Conservation (phyloP, 2,329 filamentous ascomycete species). For the Tolypocladium amazonense region DNA sequence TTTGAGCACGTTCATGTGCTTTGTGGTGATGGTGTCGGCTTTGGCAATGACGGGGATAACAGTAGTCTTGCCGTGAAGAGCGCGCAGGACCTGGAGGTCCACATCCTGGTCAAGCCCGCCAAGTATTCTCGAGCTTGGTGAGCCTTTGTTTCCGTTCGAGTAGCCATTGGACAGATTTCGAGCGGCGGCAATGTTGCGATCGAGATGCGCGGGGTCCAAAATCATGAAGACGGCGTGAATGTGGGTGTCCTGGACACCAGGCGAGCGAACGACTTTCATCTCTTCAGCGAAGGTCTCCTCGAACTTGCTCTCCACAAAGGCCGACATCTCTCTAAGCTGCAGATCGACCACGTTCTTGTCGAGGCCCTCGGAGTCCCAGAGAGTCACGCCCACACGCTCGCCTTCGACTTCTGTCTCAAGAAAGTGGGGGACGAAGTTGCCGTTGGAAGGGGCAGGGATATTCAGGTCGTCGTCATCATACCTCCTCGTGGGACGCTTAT, state of each 20-base stretch:
- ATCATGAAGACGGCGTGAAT: constrained; percentile 93
- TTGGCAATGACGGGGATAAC: constrained; percentile 95
- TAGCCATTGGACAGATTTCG: constrained; percentile 44
- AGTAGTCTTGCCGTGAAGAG: constrained; percentile 84
- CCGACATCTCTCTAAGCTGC: constrained; percentile 81
- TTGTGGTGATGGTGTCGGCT: constrained; percentile 90
- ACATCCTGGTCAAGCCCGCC: constrained; percentile 78
- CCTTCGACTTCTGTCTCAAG: constrained; percentile 90
- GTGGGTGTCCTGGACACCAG: constrained; percentile 88
- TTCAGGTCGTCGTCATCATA: constrained; percentile 49
- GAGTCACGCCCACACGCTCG: constrained; percentile 81
- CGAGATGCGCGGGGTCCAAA: constrained; percentile 77
- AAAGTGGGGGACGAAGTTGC: constrained; percentile 78
- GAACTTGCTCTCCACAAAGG: constrained; percentile 95
- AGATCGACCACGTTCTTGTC: constrained; percentile 94
- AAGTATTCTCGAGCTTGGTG: constrained; percentile 28
- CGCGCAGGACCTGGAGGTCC: constrained; percentile 80
- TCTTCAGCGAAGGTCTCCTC: constrained; percentile 96
- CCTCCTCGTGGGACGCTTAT: constrained; percentile 55
- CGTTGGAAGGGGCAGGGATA: constrained; percentile 39
- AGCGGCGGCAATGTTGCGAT: constrained; percentile 65
- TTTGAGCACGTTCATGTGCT: constrained; percentile 89
- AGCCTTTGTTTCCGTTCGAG: constrained; percentile 33
- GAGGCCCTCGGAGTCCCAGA: constrained; percentile 94
- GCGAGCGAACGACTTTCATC: constrained; percentile 91